Base-by-base conservation (phyloP, 805 yeast species). In the Kodamaea restingae region DNA sequence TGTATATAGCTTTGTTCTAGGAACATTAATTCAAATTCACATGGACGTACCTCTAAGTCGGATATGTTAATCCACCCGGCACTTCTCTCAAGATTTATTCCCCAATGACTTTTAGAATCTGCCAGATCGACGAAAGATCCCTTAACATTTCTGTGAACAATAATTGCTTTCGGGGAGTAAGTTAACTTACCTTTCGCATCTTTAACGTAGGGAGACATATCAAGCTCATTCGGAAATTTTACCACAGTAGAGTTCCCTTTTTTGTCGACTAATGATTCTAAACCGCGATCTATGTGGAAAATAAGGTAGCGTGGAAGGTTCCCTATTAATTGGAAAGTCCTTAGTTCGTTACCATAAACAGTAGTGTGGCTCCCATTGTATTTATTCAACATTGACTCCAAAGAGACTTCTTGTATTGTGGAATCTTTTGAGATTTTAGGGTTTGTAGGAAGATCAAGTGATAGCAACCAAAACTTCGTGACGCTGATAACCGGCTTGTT, bases 1-100 rank as follows among this genome's bases (percentile, higher is more conserved):
- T 84, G 91, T 18, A 86, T 60, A 56, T 75, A 78, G 24, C 77
- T 72, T 48, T 82, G 85, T 28, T 71, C 68, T 21, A 84, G 55
- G 50, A 83, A 80, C 40, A 86, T 49, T 29, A 83, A 61, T 44
- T 81, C 88, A 37, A 65, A 65, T 27, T 79, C 80, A 15, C 74
- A 69, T 10, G 55, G 54, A 25, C 60, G 66, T 1, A 76, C 70
- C 9, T 60, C 52, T 36, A 77, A 58, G 50, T 83, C 80, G 36
- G 74, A 68, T 10, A 85, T 67, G 44, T 76, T 79, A 4, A 70
- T 45, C 93, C 95, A 86, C 17, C 63, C 57, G 4, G 65, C 58
- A 11, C 64, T 50, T 41, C 75, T 25, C 15, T 41, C 43, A 34
- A 55, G 31, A 35, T 73, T 18, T 73, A 44, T 50, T 73, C 84